Evolutionary conservation across 2,329 filamentous ascomycete species (phyloP), one percentile per base, ranked within the genome.

Genomic region (Talaromyces sp.): DNA sequence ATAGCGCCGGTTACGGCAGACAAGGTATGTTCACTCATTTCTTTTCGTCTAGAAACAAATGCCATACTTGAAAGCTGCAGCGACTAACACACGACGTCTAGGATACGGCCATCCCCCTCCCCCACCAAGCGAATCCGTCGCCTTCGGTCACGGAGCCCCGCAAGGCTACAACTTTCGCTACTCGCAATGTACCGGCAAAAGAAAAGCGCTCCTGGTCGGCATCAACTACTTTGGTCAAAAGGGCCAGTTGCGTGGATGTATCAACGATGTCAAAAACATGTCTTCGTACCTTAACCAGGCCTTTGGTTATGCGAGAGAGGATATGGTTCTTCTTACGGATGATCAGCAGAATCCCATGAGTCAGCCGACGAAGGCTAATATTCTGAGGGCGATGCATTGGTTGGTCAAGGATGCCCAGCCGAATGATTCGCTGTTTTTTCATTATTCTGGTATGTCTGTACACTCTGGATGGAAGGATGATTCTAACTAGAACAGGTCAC

Each of bases 261-360:
- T 97, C 82, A 97, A 98, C 75, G 94, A 98, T 76, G 94, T 97
- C 51, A 91, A 93, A 80, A 97, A 97, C 81, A 96, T 98, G 92
- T 96, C 93, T 25, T 85, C 86, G 59, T 98, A 97, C 75, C 83
- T 98, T 66, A 91, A 92, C 69, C 88, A 93, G 77, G 89, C 92
- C 74, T 97, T 96, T 77, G 91, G 91, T 34, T 98, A 98, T 78
- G 93, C 92, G 79, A 85, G 93, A 66, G 94, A 97, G 78, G 93
- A 98, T 75, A 98, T 98, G 94, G 94, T 98, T 22, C 89, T 95
- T 68, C 85, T 98, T 76, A 97, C 94, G 45, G 94, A 98, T 75
- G 94, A 98, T 76, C 93, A 97, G 81, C 92, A 97, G 77, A 97
- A 97, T 72, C 92, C 92, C 29, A 96, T 97, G 91, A 96, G 92